These are phyloP conservation scores for Arabidopsis thaliana DNA, from an alignment of 345 rosid genomes.

Conservation along the genomic window DNA sequence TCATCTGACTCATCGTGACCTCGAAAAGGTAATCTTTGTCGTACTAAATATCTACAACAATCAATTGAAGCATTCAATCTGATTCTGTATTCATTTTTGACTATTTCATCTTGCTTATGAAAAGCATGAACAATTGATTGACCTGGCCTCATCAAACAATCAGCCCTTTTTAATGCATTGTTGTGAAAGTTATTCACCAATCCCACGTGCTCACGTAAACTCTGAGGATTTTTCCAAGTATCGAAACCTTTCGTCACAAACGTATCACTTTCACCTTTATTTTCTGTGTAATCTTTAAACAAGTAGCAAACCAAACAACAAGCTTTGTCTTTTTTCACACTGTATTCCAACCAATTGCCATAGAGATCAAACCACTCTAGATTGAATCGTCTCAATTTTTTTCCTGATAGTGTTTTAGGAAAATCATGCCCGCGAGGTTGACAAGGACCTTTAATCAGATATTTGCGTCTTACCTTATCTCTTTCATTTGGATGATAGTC, in stretches of 20 bases:
- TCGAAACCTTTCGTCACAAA: too few species aligned
- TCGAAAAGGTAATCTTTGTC: neutral
- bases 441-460: neutral
- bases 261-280: neutral
- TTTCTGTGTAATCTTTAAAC: neutral
- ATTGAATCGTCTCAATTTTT: neutral
- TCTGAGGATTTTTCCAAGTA: too few species aligned
- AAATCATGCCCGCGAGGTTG: neutral
- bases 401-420: neutral
- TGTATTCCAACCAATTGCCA: neutral
- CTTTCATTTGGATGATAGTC: neutral
- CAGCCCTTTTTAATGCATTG: too few species aligned
- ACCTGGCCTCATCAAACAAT: too few species aligned
- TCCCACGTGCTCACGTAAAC: too few species aligned
- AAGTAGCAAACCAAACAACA: constrained; percentile 7
- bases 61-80: neutral
- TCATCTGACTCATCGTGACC: neutral
- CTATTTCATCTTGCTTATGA: too few species aligned
- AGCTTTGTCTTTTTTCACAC: neutral
- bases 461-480: neutral
- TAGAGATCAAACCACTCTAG: neutral
- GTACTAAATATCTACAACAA: neutral
- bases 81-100: neutral
- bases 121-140: too few species aligned
- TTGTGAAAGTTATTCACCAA: too few species aligned